phyloP scores from a whole-genome alignment of 805 yeast species.

The Hanseniaspora nectarophila region DNA sequence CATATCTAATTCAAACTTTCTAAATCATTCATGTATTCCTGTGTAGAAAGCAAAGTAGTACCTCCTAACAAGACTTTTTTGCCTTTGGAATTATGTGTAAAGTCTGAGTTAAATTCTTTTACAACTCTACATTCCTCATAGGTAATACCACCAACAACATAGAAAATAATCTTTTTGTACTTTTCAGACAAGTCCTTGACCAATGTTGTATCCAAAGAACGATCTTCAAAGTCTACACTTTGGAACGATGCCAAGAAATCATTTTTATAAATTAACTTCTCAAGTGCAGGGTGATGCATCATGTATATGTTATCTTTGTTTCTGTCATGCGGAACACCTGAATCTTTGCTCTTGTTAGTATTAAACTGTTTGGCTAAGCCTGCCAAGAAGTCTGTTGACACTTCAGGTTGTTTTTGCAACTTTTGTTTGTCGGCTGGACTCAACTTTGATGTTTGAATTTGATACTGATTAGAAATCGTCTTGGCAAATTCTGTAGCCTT shows the following conservation, averaged over 20 bases:
- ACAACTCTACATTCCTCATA: slow-evolving; percentile 83
- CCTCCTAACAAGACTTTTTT: slow-evolving; percentile 75
- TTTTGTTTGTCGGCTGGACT: slow-evolving; percentile 16
- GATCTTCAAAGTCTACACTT: slow-evolving; percentile 29
- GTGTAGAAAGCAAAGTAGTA: slow-evolving; percentile 43
- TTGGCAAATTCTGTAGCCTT: slow-evolving; percentile 36
- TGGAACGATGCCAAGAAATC: slow-evolving; percentile 21
- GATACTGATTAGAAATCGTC: slow-evolving; percentile 8
- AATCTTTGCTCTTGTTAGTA: slow-evolving; percentile 26
- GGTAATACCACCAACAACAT: slow-evolving; percentile 78
- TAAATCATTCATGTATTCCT: slow-evolving; percentile 25
- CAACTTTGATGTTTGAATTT: slow-evolving; percentile 6
- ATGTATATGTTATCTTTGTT: slow-evolving; percentile 60
- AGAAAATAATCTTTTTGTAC: slow-evolving; percentile 53
- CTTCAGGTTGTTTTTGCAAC: background rate
- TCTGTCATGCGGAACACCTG: slow-evolving; percentile 13
- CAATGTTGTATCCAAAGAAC: slow-evolving; percentile 33
- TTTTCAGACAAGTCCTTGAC: slow-evolving; percentile 27
- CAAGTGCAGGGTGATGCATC: slow-evolving; percentile 75
- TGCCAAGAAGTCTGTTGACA: slow-evolving; percentile 24
- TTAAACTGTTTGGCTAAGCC: slow-evolving; percentile 28
- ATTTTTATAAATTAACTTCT: slow-evolving; percentile 23
- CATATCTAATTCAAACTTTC: background rate
- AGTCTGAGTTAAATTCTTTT: slow-evolving; percentile 50
- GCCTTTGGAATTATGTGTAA: slow-evolving; percentile 29